Evolutionary conservation across 1,284 basidiomycete species (phyloP).

Genomic region (Ganoderma lingzhi): DNA sequence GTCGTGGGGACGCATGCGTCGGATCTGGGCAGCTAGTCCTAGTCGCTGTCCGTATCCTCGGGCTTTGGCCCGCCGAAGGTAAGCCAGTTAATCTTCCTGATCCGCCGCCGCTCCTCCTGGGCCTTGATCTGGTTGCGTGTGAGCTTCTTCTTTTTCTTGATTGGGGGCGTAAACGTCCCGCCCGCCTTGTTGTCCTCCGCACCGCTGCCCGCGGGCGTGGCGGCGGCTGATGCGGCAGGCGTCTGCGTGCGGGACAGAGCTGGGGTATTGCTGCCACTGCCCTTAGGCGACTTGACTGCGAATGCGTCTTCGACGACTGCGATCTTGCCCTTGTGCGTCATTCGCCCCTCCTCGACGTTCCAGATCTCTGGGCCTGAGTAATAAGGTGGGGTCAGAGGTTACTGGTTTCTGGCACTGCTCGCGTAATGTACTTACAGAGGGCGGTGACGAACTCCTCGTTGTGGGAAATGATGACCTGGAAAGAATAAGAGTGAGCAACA

Average conservation of each 20-base stretch:
- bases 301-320: conserved; percentile 85
- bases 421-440: conserved; percentile 67
- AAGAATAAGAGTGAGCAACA: conserved; percentile 30
- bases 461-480: conserved; percentile 93
- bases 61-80: conserved; percentile 82
- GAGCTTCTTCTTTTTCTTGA: conserved; percentile 90
- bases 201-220: conserved; percentile 77
- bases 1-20: background rate
- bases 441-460: conserved; percentile 92
- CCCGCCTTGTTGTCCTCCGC: conserved; percentile 63
- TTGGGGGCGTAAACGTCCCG: conserved; percentile 48
- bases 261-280: conserved; percentile 64
- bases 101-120: conserved; percentile 81
- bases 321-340: conserved; percentile 90
- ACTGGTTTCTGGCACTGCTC: background rate
- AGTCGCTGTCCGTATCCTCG: conserved; percentile 73
- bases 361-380: conserved; percentile 79
- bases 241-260: conserved; percentile 63
- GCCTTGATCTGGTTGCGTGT: conserved; percentile 93
- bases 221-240: conserved; percentile 68
- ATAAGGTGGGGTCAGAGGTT: conserved; percentile 21
- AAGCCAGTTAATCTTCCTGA: conserved; percentile 88
- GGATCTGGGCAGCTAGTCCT: conserved; percentile 24
- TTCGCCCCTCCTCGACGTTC: conserved; percentile 81
- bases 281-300: conserved; percentile 66